Percentiles rank a stretch among this genome's conserved stretches.
These are phyloP conservation scores for Termitomyces eurrhizus DNA, from an alignment of 768 basidiomycete genomes.

Conservation along the genomic window DNA sequence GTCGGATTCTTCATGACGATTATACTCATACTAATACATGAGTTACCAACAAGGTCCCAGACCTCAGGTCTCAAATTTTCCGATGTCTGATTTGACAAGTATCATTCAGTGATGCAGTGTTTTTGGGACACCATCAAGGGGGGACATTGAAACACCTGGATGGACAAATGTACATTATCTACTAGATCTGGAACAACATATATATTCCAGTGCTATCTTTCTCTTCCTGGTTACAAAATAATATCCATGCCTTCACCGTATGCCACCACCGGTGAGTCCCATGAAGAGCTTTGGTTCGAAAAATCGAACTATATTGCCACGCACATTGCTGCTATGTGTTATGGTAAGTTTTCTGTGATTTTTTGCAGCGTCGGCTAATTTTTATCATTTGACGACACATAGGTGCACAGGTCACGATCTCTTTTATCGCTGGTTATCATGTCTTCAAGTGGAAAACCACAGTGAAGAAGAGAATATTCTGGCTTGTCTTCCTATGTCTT, in stretches of 20 bases:
- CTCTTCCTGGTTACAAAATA: background rate
- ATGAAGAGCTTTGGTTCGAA: conserved; percentile 18
- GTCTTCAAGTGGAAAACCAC: conserved; percentile 6
- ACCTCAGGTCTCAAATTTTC: too few species aligned
- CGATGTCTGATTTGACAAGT: too few species aligned
- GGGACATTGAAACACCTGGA: too few species aligned
- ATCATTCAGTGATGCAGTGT: too few species aligned
- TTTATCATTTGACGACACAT: background rate
- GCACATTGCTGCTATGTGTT: conserved; percentile 19
- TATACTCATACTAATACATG: too few species aligned
- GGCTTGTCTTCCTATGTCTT: conserved; percentile 3
- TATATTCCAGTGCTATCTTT: background rate
- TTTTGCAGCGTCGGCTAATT: too few species aligned
- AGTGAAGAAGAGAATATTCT: background rate
- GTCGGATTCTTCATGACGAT: too few species aligned
- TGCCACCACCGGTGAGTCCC: conserved; percentile 9
- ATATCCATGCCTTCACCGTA: background rate
- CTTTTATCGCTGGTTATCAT: conserved; percentile 12
- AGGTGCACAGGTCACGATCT: conserved; percentile 18
- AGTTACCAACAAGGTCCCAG: too few species aligned
- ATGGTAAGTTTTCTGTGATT: conserved; percentile 10
- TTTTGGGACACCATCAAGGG: too few species aligned
- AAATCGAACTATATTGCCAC: conserved; percentile 17
- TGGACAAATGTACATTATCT: too few species aligned
- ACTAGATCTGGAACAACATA: background rate